Evolutionary conservation across 331 rosid genomes (phyloP).

Genomic region (Malus hybrid): DNA sequence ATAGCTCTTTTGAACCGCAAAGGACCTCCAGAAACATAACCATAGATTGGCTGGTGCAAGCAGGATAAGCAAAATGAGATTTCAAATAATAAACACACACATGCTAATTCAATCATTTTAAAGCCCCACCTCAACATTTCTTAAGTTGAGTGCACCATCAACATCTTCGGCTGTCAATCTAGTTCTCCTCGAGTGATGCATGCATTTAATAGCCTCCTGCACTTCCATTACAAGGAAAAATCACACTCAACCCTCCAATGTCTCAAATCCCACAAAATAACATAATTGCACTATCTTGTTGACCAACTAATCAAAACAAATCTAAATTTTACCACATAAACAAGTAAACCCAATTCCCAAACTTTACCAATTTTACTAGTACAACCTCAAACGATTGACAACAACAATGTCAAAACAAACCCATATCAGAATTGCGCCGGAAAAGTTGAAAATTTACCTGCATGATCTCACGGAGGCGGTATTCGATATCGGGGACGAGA

Average conservation of each 20-base stretch:
- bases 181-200: conserved; percentile 34
- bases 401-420: background rate
- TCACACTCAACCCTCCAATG: background rate
- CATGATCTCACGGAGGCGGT: conserved; percentile 78
- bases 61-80: conserved; percentile 2
- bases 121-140: conserved; percentile 25
- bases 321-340: background rate
- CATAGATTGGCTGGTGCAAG: conserved; percentile 35
- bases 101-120: background rate
- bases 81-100: background rate
- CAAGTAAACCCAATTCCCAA: background rate
- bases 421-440: background rate
- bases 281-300: background rate
- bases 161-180: conserved; percentile 26
- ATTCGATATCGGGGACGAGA: conserved; percentile 69
- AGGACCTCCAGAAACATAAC: conserved; percentile 34
- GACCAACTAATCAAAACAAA: background rate
- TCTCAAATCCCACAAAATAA: background rate
- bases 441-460: conserved; percentile 33
- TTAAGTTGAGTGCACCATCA: conserved; percentile 22
- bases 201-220: conserved; percentile 37
- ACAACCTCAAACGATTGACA: background rate
- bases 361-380: background rate
- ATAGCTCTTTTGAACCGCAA: conserved; percentile 38
- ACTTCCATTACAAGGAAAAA: conserved; percentile 7